phyloP scores from a whole-genome alignment of 257 asterid species.

The Penstemon newberryi region DNA sequence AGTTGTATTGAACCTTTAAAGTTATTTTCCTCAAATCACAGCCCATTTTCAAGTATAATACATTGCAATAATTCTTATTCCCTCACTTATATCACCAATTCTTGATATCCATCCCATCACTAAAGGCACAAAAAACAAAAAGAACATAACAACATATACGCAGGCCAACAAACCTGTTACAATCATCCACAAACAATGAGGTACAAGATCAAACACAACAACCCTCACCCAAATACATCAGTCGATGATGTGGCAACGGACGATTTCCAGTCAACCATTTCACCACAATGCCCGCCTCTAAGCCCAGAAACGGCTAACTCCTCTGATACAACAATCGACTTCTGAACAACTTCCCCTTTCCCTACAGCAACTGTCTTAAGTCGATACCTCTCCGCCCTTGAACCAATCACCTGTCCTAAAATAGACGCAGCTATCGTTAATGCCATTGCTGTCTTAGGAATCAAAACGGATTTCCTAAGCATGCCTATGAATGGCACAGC shows the following conservation, averaged over 20 bases:
- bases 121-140: neutral
- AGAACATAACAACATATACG: neutral
- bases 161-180: constrained; percentile 7
- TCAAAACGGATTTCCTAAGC: constrained; percentile 79
- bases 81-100: constrained; percentile 21
- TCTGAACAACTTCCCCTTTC: constrained; percentile 32
- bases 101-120: neutral
- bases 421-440: constrained; percentile 89
- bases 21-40: too few relatives aligned
- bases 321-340: constrained; percentile 26
- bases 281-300: constrained; percentile 36
- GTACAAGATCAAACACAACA: constrained; percentile 7
- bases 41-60: too few relatives aligned
- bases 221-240: constrained; percentile 29
- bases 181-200: neutral
- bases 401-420: constrained; percentile 87
- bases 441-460: constrained; percentile 96
- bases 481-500: constrained; percentile 93
- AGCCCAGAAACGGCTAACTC: constrained; percentile 29
- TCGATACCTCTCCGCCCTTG: constrained; percentile 84
- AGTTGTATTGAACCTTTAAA: too few relatives aligned
- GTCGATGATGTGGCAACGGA: constrained; percentile 33
- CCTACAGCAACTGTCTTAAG: constrained; percentile 50
- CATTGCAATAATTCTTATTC: neutral
- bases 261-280: constrained; percentile 37